These are phyloP conservation scores for Trichopus zeylanicus DNA, from an alignment of 116 monocot species.

Conservation along the genomic window DNA sequence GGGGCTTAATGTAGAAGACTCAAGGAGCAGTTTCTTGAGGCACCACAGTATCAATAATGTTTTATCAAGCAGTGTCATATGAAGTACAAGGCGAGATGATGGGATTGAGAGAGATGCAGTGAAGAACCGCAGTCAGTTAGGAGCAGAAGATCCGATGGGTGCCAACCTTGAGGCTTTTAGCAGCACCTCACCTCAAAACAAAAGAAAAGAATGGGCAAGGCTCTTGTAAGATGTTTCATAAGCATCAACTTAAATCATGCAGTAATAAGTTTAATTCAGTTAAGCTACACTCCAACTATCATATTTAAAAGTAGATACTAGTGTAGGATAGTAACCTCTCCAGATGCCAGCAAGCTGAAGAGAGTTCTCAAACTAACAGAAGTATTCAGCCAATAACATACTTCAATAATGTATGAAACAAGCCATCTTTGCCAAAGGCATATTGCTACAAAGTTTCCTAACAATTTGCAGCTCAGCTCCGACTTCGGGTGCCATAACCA, in stretches of 20 bases:
- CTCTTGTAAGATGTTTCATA: background rate
- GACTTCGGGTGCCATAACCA: background rate
- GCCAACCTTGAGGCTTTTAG: constrained; percentile 1
- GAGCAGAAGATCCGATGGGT: too few relatives aligned
- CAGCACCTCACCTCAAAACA: background rate
- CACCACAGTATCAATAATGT: too few relatives aligned
- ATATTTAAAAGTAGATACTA: background rate
- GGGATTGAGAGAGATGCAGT: too few relatives aligned
- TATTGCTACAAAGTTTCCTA: background rate
- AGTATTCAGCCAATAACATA: background rate
- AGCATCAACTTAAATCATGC: background rate
- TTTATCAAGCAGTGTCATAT: too few relatives aligned
- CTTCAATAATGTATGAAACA: background rate
- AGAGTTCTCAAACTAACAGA: background rate
- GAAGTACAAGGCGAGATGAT: too few relatives aligned
- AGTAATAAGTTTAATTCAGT: background rate
- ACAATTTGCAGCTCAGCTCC: background rate
- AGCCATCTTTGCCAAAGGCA: background rate
- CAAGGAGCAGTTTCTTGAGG: too few relatives aligned
- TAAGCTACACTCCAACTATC: too few relatives aligned
- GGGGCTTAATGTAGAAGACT: too few relatives aligned
- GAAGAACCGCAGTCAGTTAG: too few relatives aligned
- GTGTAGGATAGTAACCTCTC: constrained; percentile 2
- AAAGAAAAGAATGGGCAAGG: background rate
- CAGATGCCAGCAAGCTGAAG: background rate